Base-by-base conservation (phyloP, 164 flowering plant species). In the Santalum album region DNA sequence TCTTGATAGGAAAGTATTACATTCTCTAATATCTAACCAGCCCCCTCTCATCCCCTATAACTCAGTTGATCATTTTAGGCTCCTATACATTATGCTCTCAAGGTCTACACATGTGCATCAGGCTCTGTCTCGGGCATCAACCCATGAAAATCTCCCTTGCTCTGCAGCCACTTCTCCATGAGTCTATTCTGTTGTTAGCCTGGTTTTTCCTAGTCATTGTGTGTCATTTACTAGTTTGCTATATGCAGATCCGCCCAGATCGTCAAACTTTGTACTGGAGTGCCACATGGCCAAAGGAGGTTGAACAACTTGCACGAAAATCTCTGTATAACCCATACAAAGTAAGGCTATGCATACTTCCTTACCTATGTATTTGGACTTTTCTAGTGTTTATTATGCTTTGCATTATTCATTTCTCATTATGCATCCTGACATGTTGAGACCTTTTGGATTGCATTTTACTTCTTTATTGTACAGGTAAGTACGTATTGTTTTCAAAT, bases 241-340 rank as follows among this genome's bases (percentile, higher is more conserved):
- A 36, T 35, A 1, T 75, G 61, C 81, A 92, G 99, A 89, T 92
- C 36, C 96, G 97, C 17, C 99, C 99, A 51, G 97, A 92, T 56
- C 96, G 96, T 62, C 99, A 92, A 65, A 92, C 99, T 45, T 74
- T 89, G 44, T 83, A 84, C 57, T 89, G 98, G 98, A 92, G 99
- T 80, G 96, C 99, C 34, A 92, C 99, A 49, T 92, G 99, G 99
- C 99, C 96, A n/a, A 92, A 89, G 78, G 99, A 92, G 72, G 97
- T 92, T 64, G 99, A 92, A 66, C 85, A 75, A 54, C 81, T 89
- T 48, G 83, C 97, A 0, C 72, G 76, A 59, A 72, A 77, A 46
- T 85, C 72, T 62, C 90, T 92, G 11, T 87, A 83, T 65, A 85
- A 89, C 39, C 76, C 99, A 22, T 92, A 89, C 70, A 92, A 92